Evolutionary conservation across 2,329 filamentous ascomycete species (phyloP).

Genomic region (Fusarium goolgardi): DNA sequence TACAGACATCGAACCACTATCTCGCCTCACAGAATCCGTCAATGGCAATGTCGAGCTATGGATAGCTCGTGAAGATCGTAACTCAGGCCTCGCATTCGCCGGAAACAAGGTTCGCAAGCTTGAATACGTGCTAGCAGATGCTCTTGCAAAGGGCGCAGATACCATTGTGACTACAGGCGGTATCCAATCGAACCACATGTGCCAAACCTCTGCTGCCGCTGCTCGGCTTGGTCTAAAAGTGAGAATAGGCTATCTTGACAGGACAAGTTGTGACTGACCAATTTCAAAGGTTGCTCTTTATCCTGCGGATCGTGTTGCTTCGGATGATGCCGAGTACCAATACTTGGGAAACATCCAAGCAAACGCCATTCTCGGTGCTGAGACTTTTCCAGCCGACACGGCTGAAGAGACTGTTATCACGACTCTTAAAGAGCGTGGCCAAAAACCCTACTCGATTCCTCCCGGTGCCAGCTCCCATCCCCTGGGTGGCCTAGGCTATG

Average conservation of each 20-base stretch:
- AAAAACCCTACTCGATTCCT: constrained; percentile 25
- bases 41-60: constrained; percentile 2
- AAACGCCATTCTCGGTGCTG: constrained; percentile 25
- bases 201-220: constrained; percentile 33
- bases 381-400: constrained; percentile 22
- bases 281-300: constrained; percentile 24
- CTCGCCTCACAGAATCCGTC: constrained; percentile 10
- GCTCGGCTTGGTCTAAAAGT: constrained; percentile 28
- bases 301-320: constrained; percentile 14
- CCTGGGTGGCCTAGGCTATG: constrained; percentile 25
- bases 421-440: constrained; percentile 9
- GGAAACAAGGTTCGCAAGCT: constrained; percentile 35
- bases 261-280: background rate
- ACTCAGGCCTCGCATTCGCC: constrained; percentile 36
- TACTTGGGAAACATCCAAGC: constrained; percentile 29
- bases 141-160: constrained; percentile 22
- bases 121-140: constrained; percentile 32
- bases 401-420: constrained; percentile 6
- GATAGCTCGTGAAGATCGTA: constrained; percentile 32
- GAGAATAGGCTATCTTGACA: fast-evolving
- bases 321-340: constrained; percentile 15
- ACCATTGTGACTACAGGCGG: constrained; percentile 32
- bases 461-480: constrained; percentile 27
- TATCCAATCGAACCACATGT: constrained; percentile 35
- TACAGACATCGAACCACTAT: constrained; percentile 27